These are phyloP conservation scores for Phyllosticta ampelicida DNA, from an alignment of 2,329 filamentous ascomycete species.

Conservation along the genomic window DNA sequence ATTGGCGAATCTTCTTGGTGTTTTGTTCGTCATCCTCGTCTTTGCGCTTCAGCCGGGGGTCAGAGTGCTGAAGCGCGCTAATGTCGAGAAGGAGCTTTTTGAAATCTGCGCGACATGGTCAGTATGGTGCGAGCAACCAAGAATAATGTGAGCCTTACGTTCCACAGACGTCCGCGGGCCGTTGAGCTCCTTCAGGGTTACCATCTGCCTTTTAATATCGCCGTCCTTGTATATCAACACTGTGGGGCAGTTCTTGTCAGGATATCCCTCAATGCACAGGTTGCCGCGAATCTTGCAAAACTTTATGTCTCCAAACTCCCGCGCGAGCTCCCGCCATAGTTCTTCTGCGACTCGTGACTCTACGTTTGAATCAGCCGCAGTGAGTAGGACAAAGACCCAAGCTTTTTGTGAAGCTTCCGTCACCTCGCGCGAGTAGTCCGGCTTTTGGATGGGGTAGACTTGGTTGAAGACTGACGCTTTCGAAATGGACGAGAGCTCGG, in stretches of 20 bases:
- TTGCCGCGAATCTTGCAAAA: conserved; percentile 92
- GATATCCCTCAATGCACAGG: conserved; percentile 93
- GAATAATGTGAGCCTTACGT: conserved; percentile 13
- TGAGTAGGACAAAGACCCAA: conserved; percentile 67
- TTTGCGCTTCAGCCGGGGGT: conserved; percentile 60
- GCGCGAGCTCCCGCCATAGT: conserved; percentile 74
- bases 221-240: conserved; percentile 87
- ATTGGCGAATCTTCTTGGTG: conserved; percentile 45
- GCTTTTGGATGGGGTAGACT: conserved; percentile 90
- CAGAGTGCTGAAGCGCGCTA: conserved; percentile 66
- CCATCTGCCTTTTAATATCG: conserved; percentile 81
- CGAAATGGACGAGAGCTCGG: conserved; percentile 65
- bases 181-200: conserved; percentile 73
- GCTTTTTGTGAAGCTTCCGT: conserved; percentile 73
- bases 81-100: conserved; percentile 73
- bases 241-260: conserved; percentile 87
- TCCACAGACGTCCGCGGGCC: conserved; percentile 37
- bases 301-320: conserved; percentile 86
- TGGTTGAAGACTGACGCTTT: conserved; percentile 74
- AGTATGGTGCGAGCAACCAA: neutral
- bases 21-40: conserved; percentile 45
- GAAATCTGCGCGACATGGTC: conserved; percentile 46
- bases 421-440: conserved; percentile 82
- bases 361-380: conserved; percentile 65
- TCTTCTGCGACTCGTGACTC: conserved; percentile 77